Evolutionary conservation across 176 grass and related monocot species (phyloP).

Genomic region (Puya raimondii): DNA sequence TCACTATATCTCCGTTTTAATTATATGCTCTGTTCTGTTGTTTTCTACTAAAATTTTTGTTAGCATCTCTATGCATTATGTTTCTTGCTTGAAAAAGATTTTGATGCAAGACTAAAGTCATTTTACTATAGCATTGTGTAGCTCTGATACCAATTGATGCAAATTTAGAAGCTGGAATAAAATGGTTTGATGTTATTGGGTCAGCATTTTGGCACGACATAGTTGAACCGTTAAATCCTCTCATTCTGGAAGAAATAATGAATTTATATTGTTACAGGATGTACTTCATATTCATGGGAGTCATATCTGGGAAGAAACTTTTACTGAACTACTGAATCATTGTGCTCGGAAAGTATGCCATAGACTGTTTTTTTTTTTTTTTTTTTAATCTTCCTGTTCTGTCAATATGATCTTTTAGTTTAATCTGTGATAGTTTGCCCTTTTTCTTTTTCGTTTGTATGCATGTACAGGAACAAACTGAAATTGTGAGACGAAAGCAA

Average conservation of each 20-base stretch:
- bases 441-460: constrained; percentile 2
- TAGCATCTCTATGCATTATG: neutral
- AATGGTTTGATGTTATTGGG: no score
- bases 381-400: neutral
- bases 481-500: constrained; percentile 31
- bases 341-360: constrained; percentile 39
- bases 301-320: constrained; percentile 53
- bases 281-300: constrained; percentile 51
- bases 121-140: no score
- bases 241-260: constrained; percentile 16
- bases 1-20: neutral
- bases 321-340: constrained; percentile 33
- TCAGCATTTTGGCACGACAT: neutral
- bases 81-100: no score
- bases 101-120: no score
- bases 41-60: neutral
- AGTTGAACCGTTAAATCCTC: neutral
- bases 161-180: no score
- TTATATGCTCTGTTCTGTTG: neutral
- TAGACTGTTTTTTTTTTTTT: neutral
- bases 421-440: neutral
- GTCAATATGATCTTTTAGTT: neutral
- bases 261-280: constrained; percentile 28
- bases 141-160: no score
- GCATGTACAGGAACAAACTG: constrained; percentile 35